Base-by-base conservation (phyloP, 148 eudicot species). In the Chenopodium formosanum region DNA sequence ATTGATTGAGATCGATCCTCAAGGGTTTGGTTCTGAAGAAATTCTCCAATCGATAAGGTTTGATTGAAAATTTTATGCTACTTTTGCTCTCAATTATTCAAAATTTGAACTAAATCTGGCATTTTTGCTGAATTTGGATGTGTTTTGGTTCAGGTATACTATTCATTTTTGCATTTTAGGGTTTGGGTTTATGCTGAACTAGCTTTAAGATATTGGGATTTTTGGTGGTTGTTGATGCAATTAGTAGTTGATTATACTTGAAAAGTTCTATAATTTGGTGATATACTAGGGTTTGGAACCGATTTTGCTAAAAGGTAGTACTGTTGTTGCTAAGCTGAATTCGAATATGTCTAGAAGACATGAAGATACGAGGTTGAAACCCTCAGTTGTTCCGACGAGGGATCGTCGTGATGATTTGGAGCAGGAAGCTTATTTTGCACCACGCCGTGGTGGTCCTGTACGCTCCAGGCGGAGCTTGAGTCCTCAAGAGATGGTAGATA, bases 401-500 rank as follows among this genome's bases (percentile, higher is more conserved):
- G 86, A 74, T 60, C 82, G 79, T 37, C 69, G 64, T 14, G 27
- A 44, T 11, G 80, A 75, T 16, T 22, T 70, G 40, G 77, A 70
- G 75, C 80, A 69, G 70, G 80, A 80, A 17, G 17, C 77, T 27
- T 84, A 76, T 70, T 56, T 78, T 25, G 25, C 78, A 32, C 58
- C 76, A 69, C 77, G 80, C 32, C 70, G 70, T 67, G 60, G 76
- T 25, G 80, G 81, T 40, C 58, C 80, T 22, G 52, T 79, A 20
- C 72, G 76, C 10, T 27, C 79, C 8, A 4, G 86, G 80, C 81
- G 76, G 62, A 84, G 83, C 76, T 70, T 75, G 70, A 84, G 86
- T 76, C 86, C 86, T 70, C 75, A 53, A 58, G 46, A 67, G 20
- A 52, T 8, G n/a, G 34, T 37, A 7, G 83, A 84, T 44, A 75